Percentiles rank a stretch among this genome's conserved stretches.
Evolutionary conservation across 345 rosid genomes (phyloP).

Genomic region (Lumnitzera littorea): DNA sequence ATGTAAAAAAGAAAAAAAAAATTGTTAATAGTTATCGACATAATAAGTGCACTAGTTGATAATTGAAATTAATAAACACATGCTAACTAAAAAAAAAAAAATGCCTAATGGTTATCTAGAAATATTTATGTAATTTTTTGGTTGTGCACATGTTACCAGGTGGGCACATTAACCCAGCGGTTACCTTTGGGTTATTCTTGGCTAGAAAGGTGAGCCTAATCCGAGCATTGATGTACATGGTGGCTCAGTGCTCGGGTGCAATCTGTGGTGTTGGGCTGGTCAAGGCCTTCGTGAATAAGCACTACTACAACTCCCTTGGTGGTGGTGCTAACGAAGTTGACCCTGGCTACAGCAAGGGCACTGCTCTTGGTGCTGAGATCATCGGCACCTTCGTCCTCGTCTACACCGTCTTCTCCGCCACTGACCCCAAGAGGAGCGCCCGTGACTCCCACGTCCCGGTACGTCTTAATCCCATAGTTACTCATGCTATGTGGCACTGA

Average conservation of each 20-base stretch:
- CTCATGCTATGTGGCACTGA: too few relatives aligned
- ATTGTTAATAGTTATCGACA: too few relatives aligned
- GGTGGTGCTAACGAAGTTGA: slow-evolving; percentile 64
- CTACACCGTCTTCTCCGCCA: slow-evolving; percentile 78
- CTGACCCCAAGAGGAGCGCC: slow-evolving; percentile 83
- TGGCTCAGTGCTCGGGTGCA: slow-evolving; percentile 77
- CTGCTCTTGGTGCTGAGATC: slow-evolving; percentile 82
- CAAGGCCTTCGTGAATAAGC: slow-evolving; percentile 71
- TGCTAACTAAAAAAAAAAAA: too few relatives aligned
- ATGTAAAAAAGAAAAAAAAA: too few relatives aligned
- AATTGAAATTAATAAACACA: too few relatives aligned
- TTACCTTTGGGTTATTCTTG: slow-evolving; percentile 55
- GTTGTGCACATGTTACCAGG: slow-evolving; percentile 21
- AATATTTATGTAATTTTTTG: too few relatives aligned
- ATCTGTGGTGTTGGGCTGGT: slow-evolving; percentile 78
- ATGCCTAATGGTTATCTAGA: too few relatives aligned
- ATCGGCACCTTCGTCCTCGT: slow-evolving; percentile 71
- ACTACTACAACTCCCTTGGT: slow-evolving; percentile 38
- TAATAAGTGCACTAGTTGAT: too few relatives aligned
- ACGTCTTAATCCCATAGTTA: too few relatives aligned
- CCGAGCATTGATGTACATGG: slow-evolving; percentile 69
- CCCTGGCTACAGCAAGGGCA: slow-evolving; percentile 50
- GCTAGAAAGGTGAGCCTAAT: slow-evolving; percentile 66
- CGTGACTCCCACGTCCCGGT: slow-evolving; percentile 90
- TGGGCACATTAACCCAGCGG: slow-evolving; percentile 74